Evolutionary conservation across 2,329 filamentous ascomycete genomes (phyloP), one percentile per base, ranked within the genome.

Genomic region (Hypoxylon sp.): DNA sequence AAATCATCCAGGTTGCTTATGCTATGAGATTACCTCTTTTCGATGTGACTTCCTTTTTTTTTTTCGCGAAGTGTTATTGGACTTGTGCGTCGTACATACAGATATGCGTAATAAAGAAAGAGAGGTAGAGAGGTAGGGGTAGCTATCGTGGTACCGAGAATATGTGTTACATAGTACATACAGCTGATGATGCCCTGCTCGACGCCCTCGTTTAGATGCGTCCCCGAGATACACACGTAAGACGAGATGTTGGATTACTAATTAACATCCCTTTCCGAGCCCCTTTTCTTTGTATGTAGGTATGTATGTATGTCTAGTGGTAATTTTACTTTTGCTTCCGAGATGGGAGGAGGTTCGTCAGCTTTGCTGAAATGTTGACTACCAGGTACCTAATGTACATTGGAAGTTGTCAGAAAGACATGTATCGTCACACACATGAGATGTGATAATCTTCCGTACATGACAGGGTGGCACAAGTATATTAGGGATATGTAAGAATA

Each of bases 1-100:
- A 65, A 65, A 67, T 60, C 53, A 63, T 51, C 19, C 48, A 67
- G 56, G 64, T 70, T 70, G 68, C 53, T 65, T 65, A 65, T 60
- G 35, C 39, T 29, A 21, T 37, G 54, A 10, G 27, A n/a, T n/a
- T 19, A 13, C 31, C 24, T 31, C 31, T n/a, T n/a, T 56, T 57
- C 13, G 24, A 46, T 46, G 39, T 57, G 46, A 48, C 31, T 24
- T 53, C 15, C 15, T 27, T 27, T 27, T 27, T 27, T 27, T 27
- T 27, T 5, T 27, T 24, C 35, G 31, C 17, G 17, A 13, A 42
- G 27, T 11, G 31, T 48, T 35, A 31, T 39, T 19, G 8, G 24
- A 32, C 6, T 29, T 11, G 6, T 60, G 24, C 24, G 47, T 15
- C 24, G 24, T 27, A 27, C 24, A 27, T 27, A 27, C 24, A 27